Evolutionary conservation across 2,329 filamentous ascomycete genomes (phyloP), one percentile per base, ranked within the genome.

Genomic region (Lasiodiplodia citricola): DNA sequence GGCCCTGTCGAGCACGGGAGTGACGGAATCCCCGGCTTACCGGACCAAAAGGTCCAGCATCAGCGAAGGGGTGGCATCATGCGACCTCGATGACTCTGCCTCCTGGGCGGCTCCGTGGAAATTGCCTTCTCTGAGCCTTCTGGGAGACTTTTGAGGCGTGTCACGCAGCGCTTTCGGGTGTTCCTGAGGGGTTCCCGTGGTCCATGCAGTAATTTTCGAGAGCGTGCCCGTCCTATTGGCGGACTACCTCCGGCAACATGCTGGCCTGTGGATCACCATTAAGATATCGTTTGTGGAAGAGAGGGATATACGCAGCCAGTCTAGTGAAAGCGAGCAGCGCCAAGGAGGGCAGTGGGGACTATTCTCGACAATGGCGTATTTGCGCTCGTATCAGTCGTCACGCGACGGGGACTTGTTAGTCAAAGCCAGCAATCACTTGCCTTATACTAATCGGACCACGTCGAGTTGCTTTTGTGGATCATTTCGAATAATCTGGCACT

Each of bases 161-260:
- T 23, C n/a, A 38, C 7, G 14, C 14, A 8, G 14, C 14, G 13
- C 23, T 13, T n/a, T 60, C 56, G 56, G 56, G 16, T 16, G 14
- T 44, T 63, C n/a, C 21, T 63, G 58, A 63, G 58, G 58, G 58
- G 58, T 37, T 63, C 4, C 58, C 58, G 58, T 21, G 44, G 11
- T n/a, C 58, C 16, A 21, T n/a, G 28, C 25, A 35, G 4, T 28
- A 8, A 10, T 23, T 28, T 16, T 51, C 16, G 5, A 21, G 16
- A 23, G 14, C 28, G 31, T 10, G 11, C n/a, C 10, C 35, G 37
- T n/a, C 21, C 31, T 25, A 38, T 37, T 52, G 44, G 47, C n/a
- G 44, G 47, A 18, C 25, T 41, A 1, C n/a, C 47, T 38, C 47
- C 60, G 31, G 18, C 13, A 11, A 25, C 2, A n/a, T 11, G 4